Conservation (phyloP, 2,329 filamentous ascomycete genomes). For the Aureobasidium zeae region DNA sequence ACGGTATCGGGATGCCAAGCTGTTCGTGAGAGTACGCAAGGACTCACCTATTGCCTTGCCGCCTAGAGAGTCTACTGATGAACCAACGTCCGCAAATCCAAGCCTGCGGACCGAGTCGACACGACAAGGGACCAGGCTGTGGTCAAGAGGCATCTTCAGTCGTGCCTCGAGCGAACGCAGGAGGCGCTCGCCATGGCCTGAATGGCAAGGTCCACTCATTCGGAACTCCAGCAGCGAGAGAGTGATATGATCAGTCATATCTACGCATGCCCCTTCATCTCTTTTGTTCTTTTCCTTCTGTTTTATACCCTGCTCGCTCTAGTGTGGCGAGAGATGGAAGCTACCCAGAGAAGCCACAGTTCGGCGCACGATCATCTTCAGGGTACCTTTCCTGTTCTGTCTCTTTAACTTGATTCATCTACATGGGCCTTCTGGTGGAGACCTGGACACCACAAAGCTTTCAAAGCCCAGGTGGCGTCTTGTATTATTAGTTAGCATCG, state of each 20-base stretch:
- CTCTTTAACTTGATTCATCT: no score
- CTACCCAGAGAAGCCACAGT: no score
- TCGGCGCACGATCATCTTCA: no score
- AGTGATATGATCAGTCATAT: slow-evolving; percentile 5
- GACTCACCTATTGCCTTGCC: slow-evolving; percentile 30
- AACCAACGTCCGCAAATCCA: slow-evolving; percentile 21
- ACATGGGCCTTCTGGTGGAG: no score
- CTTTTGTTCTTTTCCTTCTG: neutral
- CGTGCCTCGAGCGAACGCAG: slow-evolving; percentile 37
- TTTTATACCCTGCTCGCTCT: no score
- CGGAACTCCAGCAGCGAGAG: slow-evolving; percentile 29
- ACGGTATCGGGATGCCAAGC: slow-evolving; percentile 85
- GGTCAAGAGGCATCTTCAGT: slow-evolving; percentile 34
- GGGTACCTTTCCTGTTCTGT: no score
- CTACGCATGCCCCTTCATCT: neutral
- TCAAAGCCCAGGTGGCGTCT: no score
- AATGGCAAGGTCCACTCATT: slow-evolving; percentile 22
- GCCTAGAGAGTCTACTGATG: slow-evolving; percentile 23
- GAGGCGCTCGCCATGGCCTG: slow-evolving; percentile 19
- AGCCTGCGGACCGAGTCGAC: slow-evolving; percentile 26
- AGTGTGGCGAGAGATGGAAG: no score
- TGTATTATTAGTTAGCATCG: no score
- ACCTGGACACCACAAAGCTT: no score
- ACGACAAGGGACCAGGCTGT: slow-evolving; percentile 29
- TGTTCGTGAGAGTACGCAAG: slow-evolving; percentile 81